These are phyloP conservation scores for Tylopilus plumbeoviolaceoides DNA, from an alignment of 768 basidiomycete species.

Conservation along the genomic window DNA sequence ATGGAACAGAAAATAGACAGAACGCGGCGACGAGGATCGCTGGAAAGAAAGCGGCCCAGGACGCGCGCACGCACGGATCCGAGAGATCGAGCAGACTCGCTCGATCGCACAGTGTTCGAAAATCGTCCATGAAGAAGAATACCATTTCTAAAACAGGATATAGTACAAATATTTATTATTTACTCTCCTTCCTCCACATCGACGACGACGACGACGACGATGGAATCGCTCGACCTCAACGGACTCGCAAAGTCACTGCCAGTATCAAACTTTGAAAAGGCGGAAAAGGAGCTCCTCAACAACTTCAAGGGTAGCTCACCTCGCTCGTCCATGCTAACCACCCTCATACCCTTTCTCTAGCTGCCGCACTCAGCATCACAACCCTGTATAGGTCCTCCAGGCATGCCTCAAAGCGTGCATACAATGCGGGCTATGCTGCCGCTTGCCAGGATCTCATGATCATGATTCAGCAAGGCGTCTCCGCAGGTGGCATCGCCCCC, in stretches of 20 bases:
- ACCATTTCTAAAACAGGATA: background rate
- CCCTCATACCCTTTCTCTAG: conserved; percentile 37
- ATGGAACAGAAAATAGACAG: conserved; percentile 35
- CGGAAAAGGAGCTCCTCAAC: conserved; percentile 76
- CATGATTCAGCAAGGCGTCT: conserved; percentile 83
- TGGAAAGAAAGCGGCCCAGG: conserved; percentile 50
- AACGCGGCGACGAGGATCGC: conserved; percentile 43
- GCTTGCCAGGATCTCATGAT: conserved; percentile 77
- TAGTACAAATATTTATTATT: conserved; percentile 1
- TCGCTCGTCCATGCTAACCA: background rate
- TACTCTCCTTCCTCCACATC: background rate
- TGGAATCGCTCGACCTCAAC: conserved; percentile 79
- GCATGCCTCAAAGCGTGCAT: conserved; percentile 72
- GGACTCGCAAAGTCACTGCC: conserved; percentile 76
- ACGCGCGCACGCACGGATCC: conserved; percentile 43
- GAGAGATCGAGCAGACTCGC: conserved; percentile 35
- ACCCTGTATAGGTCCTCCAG: conserved; percentile 79
- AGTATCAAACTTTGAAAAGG: conserved; percentile 62
- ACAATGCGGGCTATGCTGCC: conserved; percentile 74
- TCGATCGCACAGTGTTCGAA: conserved; percentile 12
- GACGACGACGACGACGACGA: conserved; percentile 26
- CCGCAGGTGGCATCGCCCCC: conserved; percentile 46
- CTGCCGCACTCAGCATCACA: conserved; percentile 80
- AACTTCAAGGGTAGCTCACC: conserved; percentile 63
- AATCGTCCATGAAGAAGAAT: conserved; percentile 7